Percentiles rank a stretch among this genome's conserved stretches.
phyloP scores from a whole-genome alignment of 2,329 filamentous ascomycete genomes.

The Aureobasidium namibiae region DNA sequence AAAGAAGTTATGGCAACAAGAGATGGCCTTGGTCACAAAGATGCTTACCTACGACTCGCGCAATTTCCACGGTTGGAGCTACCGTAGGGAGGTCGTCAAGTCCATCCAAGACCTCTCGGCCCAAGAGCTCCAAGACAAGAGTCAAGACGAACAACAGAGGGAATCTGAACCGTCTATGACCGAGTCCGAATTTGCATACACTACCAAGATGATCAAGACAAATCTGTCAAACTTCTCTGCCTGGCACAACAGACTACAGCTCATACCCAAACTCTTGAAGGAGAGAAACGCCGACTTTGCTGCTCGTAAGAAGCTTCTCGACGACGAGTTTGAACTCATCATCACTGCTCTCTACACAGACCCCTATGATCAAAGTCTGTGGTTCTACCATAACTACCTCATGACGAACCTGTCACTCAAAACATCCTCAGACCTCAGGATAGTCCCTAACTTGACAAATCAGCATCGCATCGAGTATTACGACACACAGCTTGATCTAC shows the following conservation, averaged over 20 bases:
- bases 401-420: slow-evolving; percentile 56
- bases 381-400: slow-evolving; percentile 92
- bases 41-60: slow-evolving; percentile 81
- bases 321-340: slow-evolving; percentile 68
- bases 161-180: slow-evolving; percentile 48
- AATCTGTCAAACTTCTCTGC: slow-evolving; percentile 95
- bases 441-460: slow-evolving; percentile 55
- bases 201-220: slow-evolving; percentile 74
- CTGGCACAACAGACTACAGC: slow-evolving; percentile 83
- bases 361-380: slow-evolving; percentile 88
- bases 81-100: slow-evolving; percentile 70
- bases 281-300: slow-evolving; percentile 58
- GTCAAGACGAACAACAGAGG: not conserved
- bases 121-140: slow-evolving; percentile 24
- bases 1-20: slow-evolving; percentile 68
- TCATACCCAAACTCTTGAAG: slow-evolving; percentile 67
- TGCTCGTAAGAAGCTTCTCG: slow-evolving; percentile 60
- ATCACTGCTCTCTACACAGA: slow-evolving; percentile 76
- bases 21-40: slow-evolving; percentile 73
- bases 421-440: slow-evolving; percentile 44
- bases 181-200: slow-evolving; percentile 80
- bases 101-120: slow-evolving; percentile 55
- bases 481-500: slow-evolving; percentile 61
- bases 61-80: slow-evolving; percentile 97
- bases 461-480: slow-evolving; percentile 60